Conservation (phyloP, 1,139 yeast genomes). For the Ogataea hybrid region DNA sequence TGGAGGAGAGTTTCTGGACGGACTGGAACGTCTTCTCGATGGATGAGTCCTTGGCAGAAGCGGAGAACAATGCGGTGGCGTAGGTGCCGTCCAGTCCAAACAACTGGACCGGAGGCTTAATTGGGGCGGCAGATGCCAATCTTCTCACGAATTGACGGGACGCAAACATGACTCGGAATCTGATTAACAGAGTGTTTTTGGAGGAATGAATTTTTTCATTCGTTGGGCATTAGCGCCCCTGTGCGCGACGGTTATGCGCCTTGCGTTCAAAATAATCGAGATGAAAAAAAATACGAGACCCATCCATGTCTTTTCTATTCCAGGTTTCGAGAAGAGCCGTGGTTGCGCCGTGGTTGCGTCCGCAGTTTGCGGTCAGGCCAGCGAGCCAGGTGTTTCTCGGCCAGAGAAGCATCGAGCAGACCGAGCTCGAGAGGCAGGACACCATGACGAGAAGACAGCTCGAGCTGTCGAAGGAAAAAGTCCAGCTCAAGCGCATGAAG, state of each 20-base stretch:
- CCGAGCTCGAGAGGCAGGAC: conserved; percentile 81
- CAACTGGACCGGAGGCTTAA: conserved; percentile 89
- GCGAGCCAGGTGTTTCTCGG: conserved; percentile 5
- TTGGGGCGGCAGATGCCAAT: conserved; percentile 45
- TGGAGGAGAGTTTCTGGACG: conserved; percentile 54
- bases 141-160: conserved; percentile 71
- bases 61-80: conserved; percentile 92
- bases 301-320: conserved; percentile 6
- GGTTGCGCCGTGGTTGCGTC: background rate
- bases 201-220: conserved; percentile 21
- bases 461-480: conserved; percentile 67
- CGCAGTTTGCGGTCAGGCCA: background rate
- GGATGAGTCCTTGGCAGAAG: conserved; percentile 81
- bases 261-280: background rate
- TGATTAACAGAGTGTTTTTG: conserved; percentile 10
- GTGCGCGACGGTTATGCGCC: conserved; percentile 12
- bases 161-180: conserved; percentile 37
- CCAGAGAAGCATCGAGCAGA: conserved; percentile 36
- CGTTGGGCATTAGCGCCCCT: conserved; percentile 24
- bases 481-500: conserved; percentile 70
- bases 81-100: conserved; percentile 96
- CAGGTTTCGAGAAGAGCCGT: background rate
- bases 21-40: conserved; percentile 72
- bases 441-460: conserved; percentile 68
- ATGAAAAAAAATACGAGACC: background rate